A percentile compares a stretch with the other conserved stretches of the same genome.
Evolutionary conservation across 257 asterid species (phyloP).

Genomic region (Datura wrightii): DNA sequence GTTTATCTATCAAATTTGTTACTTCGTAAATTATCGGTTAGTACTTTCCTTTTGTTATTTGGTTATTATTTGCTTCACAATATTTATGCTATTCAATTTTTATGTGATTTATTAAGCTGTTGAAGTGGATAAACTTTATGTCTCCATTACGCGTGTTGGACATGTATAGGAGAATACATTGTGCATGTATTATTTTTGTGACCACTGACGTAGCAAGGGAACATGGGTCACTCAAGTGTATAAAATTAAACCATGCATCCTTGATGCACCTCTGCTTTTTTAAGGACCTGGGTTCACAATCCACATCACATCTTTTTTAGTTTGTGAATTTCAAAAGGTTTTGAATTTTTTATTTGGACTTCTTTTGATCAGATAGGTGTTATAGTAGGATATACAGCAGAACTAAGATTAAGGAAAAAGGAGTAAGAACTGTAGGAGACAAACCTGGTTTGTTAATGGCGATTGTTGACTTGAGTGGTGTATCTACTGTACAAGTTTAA

Average conservation of each 20-base stretch:
- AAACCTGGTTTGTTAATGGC: not conserved
- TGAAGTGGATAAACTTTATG: slow-evolving; percentile 9
- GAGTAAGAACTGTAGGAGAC: slow-evolving; percentile 1
- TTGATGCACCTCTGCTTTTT: not conserved
- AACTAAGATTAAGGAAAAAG: not conserved
- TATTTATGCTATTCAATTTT: slow-evolving; percentile 24
- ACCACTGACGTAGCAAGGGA: slow-evolving; percentile 8
- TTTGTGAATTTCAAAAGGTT: slow-evolving; percentile 15
- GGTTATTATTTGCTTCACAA: slow-evolving; percentile 17
- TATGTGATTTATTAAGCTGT: slow-evolving; percentile 21
- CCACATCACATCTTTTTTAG: not conserved
- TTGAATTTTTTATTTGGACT: not conserved
- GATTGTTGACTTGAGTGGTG: slow-evolving; percentile 29
- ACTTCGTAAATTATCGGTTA: not conserved
- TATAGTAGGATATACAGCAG: not conserved
- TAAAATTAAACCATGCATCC: slow-evolving; percentile 10
- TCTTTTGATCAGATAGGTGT: not conserved
- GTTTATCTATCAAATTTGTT: not conserved
- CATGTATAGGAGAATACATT: not conserved
- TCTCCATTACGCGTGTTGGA: not conserved
- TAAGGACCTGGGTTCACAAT: not conserved
- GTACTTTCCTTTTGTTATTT: not conserved
- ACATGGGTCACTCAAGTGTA: not conserved
- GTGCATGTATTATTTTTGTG: slow-evolving; percentile 16
- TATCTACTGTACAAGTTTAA: not conserved